Percentiles rank a stretch among this genome's conserved stretches.
phyloP scores from a whole-genome alignment of 176 grass and related monocot genomes.

The Hyparrhenia diplandra region DNA sequence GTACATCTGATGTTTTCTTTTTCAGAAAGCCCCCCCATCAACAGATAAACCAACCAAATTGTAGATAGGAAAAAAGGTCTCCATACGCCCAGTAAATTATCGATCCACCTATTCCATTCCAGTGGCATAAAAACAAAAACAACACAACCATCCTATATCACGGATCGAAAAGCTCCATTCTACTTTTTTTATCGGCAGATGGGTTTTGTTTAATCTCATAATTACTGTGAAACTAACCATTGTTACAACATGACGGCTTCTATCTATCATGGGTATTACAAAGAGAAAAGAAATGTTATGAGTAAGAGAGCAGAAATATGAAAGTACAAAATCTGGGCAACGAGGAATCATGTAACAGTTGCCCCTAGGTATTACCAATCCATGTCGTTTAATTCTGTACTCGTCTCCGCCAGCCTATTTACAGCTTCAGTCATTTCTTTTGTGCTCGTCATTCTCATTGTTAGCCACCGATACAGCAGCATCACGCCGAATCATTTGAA shows the following conservation, averaged over 20 bases:
- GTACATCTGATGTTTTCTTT: not conserved
- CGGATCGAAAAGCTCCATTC: not conserved
- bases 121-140: not conserved
- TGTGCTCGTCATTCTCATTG: slow-evolving; percentile 29
- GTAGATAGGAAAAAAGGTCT: not conserved
- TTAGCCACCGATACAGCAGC: slow-evolving; percentile 1
- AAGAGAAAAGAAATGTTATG: not conserved
- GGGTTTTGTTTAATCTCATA: slow-evolving; percentile 1
- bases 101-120: not conserved
- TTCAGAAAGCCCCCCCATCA: not conserved
- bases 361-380: slow-evolving; percentile 20
- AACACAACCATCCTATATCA: not conserved
- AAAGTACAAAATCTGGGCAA: slow-evolving; percentile 21
- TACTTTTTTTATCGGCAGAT: not conserved
- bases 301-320: not conserved
- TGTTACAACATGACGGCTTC: slow-evolving; percentile 22
- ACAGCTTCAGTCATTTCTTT: slow-evolving; percentile 27
- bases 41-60: no score
- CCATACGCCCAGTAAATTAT: not conserved
- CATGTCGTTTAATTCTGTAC: not conserved
- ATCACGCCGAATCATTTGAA: slow-evolving; percentile 56
- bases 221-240: not conserved
- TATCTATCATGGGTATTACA: not conserved
- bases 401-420: slow-evolving; percentile 26
- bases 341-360: slow-evolving; percentile 8